Base-by-base conservation (phyloP, 78 protist species). In the Diacronema lutheri region DNA sequence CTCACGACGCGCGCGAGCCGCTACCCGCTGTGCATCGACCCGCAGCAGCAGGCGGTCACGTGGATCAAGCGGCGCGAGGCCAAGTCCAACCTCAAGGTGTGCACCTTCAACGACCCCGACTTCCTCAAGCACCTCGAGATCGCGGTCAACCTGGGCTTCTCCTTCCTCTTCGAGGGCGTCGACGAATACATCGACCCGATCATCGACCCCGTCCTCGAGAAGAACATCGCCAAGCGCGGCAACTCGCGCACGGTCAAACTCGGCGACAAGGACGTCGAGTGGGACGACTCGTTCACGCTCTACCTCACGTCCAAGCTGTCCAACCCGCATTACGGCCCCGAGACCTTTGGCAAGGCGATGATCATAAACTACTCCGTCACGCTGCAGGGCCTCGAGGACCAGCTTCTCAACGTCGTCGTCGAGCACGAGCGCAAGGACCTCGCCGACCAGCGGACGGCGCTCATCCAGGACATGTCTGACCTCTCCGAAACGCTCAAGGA, bases 151-250 rank as follows among this genome's bases (percentile, higher is more conserved):
- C 90, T 85, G 86, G 98, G 98, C 31, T 57, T 72, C 72, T 95
- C 97, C 21, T 85, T 93, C 61, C 57, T 97, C 57, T 93, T 97
- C 73, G 97, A 94, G 87, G 83, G 71, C 73, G 89, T 95, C 66
- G 97, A 93, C 85, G 97, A 95, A 72, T 84, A 81, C 84, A 41
- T 97, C 38, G 99, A 97, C 68, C 97, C 99, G 23, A 86, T 97
- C 57, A 62, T 96, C 69, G 91, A 94, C 68, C 81, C 96, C 23
- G 86, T 96, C 41, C 93, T 96, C n/a, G 94, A 93, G 61, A 83
- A 86, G 90, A 71, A 86, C 61, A 4, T 91, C 50, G 64, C 55
- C 37, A 25, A 33, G 46, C 46, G 46, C 10, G 64, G 82, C 26
- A 26, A 2, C 31, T 6, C 77, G 26, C 77, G 77, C 55, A 77